These are phyloP conservation scores for Thermoascus crustaceus DNA, from an alignment of 2,329 filamentous ascomycete genomes.

Conservation along the genomic window DNA sequence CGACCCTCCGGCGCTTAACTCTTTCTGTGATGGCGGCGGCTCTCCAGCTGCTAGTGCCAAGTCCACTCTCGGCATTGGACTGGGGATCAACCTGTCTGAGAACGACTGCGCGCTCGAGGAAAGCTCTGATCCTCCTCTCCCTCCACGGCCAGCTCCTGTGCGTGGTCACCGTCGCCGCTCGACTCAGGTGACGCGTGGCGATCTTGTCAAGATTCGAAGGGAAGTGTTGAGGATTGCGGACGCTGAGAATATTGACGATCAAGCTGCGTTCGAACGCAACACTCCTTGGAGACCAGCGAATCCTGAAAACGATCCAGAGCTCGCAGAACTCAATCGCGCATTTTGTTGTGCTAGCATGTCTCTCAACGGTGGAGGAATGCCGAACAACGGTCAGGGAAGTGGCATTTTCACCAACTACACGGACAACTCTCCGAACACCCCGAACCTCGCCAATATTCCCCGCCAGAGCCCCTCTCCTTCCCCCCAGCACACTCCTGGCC, in stretches of 20 bases:
- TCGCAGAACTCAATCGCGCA: conserved; percentile 28
- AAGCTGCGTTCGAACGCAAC: conserved; percentile 18
- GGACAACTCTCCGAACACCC: conserved; percentile 22
- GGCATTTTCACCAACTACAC: conserved; percentile 26
- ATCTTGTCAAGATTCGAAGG: conserved; percentile 31
- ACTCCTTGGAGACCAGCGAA: conserved; percentile 15
- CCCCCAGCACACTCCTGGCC: conserved; percentile 21
- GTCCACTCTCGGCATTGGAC: too few relatives aligned
- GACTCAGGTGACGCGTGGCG: conserved; percentile 32
- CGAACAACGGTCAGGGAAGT: conserved; percentile 18
- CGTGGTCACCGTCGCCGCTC: conserved; percentile 35
- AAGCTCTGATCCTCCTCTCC: too few relatives aligned
- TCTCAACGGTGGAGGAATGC: conserved; percentile 22
- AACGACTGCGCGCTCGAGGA: too few relatives aligned
- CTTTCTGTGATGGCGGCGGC: conserved; percentile 8
- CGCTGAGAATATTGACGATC: conserved; percentile 21
- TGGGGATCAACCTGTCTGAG: too few relatives aligned
- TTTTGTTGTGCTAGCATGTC: conserved; percentile 28
- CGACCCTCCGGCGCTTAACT: conserved; percentile 17
- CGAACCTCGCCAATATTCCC: conserved; percentile 25
- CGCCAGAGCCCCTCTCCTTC: conserved; percentile 29
- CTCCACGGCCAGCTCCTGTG: conserved; percentile 25
- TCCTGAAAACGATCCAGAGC: conserved; percentile 19
- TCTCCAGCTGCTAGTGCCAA: too few relatives aligned
- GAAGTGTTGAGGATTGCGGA: conserved; percentile 27